Base-by-base conservation (phyloP, 495 filamentous ascomycete genomes). In the Jackrogersella multiformis region DNA sequence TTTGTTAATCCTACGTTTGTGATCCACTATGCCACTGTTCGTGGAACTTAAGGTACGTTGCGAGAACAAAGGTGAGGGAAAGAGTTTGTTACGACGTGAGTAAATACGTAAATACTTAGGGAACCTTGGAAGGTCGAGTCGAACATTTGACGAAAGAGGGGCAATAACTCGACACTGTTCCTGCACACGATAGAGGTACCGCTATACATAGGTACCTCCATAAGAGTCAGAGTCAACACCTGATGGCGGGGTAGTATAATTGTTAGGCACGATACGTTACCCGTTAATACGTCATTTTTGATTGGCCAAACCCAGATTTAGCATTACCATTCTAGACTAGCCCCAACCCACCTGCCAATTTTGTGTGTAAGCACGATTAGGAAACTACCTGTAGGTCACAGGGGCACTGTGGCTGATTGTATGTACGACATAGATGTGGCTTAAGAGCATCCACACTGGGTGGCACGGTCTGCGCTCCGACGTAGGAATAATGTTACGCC, bases 161-260 rank as follows among this genome's bases (percentile, higher is more conserved):
- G 26, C 26, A 30, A 30, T 30, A 30, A 30, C 26, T 4, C 26
- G 7, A 30, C 26, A 7, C 7, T 3, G 26, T 30, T 30, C 4
- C 7, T 3, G 26, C 7, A 4, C 4, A 3, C 7, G 26, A 58
- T 61, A 71, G 68, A 64, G 48, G 57, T 44, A 21, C 39, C 36
- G 24, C 54, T 59, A 54, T 38, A 16, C n/a, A 46, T 55, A 39
- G 56, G 58, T 56, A 20, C 10, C 56, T 55, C 53, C 60, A 62
- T 60, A 49, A 36, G 52, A 66, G 66, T 70, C 61, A 72, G 45
- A 64, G 45, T 35, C 28, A 49, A 36, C 24, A 36, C 53, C 54
- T 59, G 18, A 69, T 69, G 60, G 66, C 55, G 66, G 66, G 66
- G 61, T 69, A 54, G 56, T 61, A 49, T 0, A 49, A 30, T 38